These are phyloP conservation scores for Ustilago loliicola DNA, from an alignment of 1,284 basidiomycete species.

Conservation along the genomic window DNA sequence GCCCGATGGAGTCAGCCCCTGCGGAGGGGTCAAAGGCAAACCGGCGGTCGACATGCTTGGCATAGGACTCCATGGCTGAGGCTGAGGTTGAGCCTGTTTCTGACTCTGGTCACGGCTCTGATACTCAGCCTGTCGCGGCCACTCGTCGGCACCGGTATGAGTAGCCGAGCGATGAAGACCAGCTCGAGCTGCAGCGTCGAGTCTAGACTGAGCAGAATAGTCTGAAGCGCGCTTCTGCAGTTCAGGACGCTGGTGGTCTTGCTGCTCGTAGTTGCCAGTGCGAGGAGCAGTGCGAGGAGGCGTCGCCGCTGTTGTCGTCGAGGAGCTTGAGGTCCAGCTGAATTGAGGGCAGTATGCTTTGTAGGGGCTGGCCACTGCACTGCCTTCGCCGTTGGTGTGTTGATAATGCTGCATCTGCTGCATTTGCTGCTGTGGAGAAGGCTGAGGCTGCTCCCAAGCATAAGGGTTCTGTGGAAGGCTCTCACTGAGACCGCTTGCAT, in stretches of 20 bases:
- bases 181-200: background rate
- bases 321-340: conserved; percentile 2
- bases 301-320: background rate
- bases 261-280: background rate
- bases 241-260: conserved; percentile 1
- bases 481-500: background rate
- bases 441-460: background rate
- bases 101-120: background rate
- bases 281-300: no score
- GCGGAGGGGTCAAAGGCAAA: conserved; percentile 3
- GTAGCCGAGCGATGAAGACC: conserved; percentile 20
- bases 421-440: conserved; percentile 4
- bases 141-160: conserved; percentile 3
- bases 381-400: conserved; percentile 9
- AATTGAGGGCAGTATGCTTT: conserved; percentile 22
- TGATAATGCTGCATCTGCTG: conserved; percentile 1
- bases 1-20: background rate
- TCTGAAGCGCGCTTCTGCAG: conserved; percentile 2
- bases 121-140: background rate
- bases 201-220: background rate
- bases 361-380: conserved; percentile 14
- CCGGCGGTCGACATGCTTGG: background rate
- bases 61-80: background rate
- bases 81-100: background rate
- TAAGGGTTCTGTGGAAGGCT: background rate